Evolutionary conservation across 2,329 filamentous ascomycete genomes (phyloP).

Genomic region (Hypoxylon sp.): DNA sequence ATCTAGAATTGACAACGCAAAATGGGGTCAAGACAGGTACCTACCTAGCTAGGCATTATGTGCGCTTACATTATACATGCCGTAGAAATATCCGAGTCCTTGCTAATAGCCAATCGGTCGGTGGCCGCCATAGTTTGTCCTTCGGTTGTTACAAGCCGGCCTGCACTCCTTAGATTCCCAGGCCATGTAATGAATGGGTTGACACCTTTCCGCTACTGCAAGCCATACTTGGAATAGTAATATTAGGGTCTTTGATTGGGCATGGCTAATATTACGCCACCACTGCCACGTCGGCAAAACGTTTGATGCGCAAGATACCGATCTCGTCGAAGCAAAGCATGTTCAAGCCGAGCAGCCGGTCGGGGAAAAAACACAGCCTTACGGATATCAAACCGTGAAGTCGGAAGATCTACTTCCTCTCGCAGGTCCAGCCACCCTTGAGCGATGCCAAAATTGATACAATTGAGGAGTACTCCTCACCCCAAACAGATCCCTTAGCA

Average conservation of each 20-base stretch:
- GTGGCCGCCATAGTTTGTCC: conserved; percentile 28
- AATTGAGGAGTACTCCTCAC: conserved; percentile 27
- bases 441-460: conserved; percentile 13
- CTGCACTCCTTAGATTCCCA: conserved; percentile 14
- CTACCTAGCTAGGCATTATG: conserved; percentile 18
- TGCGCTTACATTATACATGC: conserved; percentile 24
- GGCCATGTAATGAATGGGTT: conserved; percentile 18
- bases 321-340: conserved; percentile 9
- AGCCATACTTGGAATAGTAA: conserved; percentile 23
- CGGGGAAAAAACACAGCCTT: conserved; percentile 24
- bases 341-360: conserved; percentile 9
- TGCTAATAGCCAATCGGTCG: conserved; percentile 26
- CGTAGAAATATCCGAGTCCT: conserved; percentile 23
- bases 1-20: conserved; percentile 31
- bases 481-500: neutral
- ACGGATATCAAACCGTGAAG: conserved; percentile 13
- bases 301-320: conserved; percentile 24
- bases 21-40: conserved; percentile 37
- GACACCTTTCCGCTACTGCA: conserved; percentile 9
- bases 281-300: conserved; percentile 24
- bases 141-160: neutral
- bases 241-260: conserved; percentile 14
- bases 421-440: conserved; percentile 19
- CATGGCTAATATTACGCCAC: conserved; percentile 1
- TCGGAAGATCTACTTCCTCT: conserved; percentile 38